Percentiles rank a stretch among this genome's conserved stretches.
phyloP scores from a whole-genome alignment of 106 monocot genomes.

The Dendrobium chrysotoxum region DNA sequence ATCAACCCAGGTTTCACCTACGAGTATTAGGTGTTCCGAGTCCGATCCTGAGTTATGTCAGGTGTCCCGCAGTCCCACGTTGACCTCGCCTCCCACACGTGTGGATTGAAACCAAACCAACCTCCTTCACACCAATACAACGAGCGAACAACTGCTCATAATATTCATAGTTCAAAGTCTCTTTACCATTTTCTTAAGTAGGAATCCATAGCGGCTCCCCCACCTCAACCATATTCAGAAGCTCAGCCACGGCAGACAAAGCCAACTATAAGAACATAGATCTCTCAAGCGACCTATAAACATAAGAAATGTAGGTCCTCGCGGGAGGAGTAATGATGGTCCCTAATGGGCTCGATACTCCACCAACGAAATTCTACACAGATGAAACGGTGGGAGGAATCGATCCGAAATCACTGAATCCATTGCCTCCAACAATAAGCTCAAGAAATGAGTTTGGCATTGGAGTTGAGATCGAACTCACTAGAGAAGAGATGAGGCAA shows the following conservation, averaged over 20 bases:
- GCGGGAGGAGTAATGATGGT: not conserved
- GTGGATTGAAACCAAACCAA: slow-evolving; percentile 25
- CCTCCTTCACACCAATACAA: slow-evolving; percentile 39
- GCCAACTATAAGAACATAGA: slow-evolving; percentile 65
- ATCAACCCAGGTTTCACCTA: no score
- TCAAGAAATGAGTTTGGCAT: slow-evolving; percentile 27
- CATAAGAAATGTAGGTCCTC: not conserved
- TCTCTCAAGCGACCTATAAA: slow-evolving; percentile 47
- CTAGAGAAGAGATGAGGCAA: not conserved
- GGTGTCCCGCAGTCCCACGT: no score
- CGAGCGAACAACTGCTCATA: slow-evolving; percentile 40
- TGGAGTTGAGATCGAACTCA: slow-evolving; percentile 4
- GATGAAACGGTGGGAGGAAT: slow-evolving; percentile 7
- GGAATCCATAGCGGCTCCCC: slow-evolving; percentile 70
- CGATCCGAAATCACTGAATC: slow-evolving; percentile 7
- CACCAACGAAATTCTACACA: slow-evolving; percentile 1
- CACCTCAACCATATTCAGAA: slow-evolving; percentile 74
- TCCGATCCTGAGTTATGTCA: no score
- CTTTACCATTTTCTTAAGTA: slow-evolving; percentile 18
- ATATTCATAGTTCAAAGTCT: slow-evolving; percentile 52
- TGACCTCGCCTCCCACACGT: no score
- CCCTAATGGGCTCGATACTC: slow-evolving; percentile 15
- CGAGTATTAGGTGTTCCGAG: no score
- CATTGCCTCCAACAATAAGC: slow-evolving; percentile 27
- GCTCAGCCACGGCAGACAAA: slow-evolving; percentile 67